Conservation (phyloP, 164 flowering plant species). For the Umbilicus rupestris region DNA sequence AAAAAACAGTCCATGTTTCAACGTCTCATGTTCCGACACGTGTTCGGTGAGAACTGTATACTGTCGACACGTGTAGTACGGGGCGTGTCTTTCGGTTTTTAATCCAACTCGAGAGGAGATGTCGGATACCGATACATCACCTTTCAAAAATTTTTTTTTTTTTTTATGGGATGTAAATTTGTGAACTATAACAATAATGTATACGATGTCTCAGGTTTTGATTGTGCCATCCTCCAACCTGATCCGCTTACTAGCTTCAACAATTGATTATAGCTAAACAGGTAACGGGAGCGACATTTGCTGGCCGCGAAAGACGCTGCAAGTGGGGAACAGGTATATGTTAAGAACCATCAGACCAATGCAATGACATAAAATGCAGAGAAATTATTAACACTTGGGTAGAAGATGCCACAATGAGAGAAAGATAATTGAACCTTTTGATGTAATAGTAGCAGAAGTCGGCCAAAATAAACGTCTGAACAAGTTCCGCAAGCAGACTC, state of each 20-base stretch:
- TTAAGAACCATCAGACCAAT: background rate
- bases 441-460: conserved; percentile 9
- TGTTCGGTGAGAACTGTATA: no score
- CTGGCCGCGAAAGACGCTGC: conserved; percentile 2
- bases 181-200: no score
- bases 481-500: background rate
- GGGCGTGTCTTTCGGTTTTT: background rate
- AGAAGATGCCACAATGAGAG: background rate
- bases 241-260: background rate
- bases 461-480: conserved; percentile 6
- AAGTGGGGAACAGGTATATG: background rate
- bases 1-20: no score
- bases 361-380: no score
- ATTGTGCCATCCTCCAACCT: no score
- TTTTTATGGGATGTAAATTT: no score
- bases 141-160: no score
- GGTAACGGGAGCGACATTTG: background rate
- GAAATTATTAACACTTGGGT: no score
- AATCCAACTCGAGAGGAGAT: background rate
- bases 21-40: background rate
- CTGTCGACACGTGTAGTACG: conserved; percentile 1
- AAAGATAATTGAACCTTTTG: background rate
- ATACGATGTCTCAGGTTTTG: no score
- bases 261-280: background rate
- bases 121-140: background rate